Evolutionary conservation across 352 stramenopile species (phyloP), one percentile per base, ranked within the genome.

Genomic region (Elongisporangium anandrum): DNA sequence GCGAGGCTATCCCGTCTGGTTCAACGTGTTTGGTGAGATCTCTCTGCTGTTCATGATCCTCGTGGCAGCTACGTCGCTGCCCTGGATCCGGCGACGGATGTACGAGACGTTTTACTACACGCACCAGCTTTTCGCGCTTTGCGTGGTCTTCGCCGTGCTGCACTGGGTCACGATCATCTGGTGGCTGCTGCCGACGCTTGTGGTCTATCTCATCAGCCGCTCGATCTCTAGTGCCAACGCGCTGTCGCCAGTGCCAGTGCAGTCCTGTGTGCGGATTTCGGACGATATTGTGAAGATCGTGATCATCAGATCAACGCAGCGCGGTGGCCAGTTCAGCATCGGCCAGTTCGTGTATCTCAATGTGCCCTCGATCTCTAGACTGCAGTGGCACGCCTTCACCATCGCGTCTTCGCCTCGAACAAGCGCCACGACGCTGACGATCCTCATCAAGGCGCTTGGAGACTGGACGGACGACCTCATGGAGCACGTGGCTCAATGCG

Each of bases 21-120:
- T 84, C 63, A 89, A 89, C 47, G 66, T 83, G 16, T 87, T 84
- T 49, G 79, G 79, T n/a, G 68, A 81, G 59, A 72, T 87, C 49
- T 79, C 75, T 16, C 51, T 86, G 13, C 51, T 85, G 38, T 70
- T 71, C 59, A 64, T 88, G 56, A 54, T 81, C 15, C 24, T 65
- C 2, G 50, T 81, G 15, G 64, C 66, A 34, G 58, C 60, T 4
- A 83, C 77, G 3, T 83, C 79, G 7, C 59, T 84, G n/a, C 76
- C 79, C 45, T 80, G 61, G 56, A 67, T 88, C 38, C 76, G 76
- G 23, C 70, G 79, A 4, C 47, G 58, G 38, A 62, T 79, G 23
- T 89, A 80, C 49, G 68, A 77, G n/a, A 68, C 66, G 1, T 88
- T 89, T 52, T 85, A 89, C 63, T 75, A 77, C 59, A 66, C 69